Percentiles rank a stretch among this genome's conserved stretches.
These are phyloP conservation scores for Tetrahymena borealis DNA, from an alignment of 73 alveolate species.

Conservation along the genomic window DNA sequence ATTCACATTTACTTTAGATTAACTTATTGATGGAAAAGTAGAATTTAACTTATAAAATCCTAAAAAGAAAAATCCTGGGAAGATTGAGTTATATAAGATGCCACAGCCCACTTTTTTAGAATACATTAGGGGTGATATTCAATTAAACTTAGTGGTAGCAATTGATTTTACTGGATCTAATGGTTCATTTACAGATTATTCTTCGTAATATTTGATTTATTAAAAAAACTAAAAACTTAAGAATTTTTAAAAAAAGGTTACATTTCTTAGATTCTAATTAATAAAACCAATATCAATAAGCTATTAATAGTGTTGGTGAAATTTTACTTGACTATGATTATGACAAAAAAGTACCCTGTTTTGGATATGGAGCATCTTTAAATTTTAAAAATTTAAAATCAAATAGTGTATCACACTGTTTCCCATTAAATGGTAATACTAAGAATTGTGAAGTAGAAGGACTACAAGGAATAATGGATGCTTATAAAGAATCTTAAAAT, in stretches of 20 bases:
- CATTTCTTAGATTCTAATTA: constrained; percentile 50
- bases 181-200: constrained; percentile 45
- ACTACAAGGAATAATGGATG: constrained; percentile 58
- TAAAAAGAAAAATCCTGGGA: constrained; percentile 42
- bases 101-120: constrained; percentile 58
- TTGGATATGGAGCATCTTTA: constrained; percentile 89
- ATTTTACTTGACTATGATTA: constrained; percentile 81
- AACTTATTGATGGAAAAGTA: background rate
- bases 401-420: constrained; percentile 57
- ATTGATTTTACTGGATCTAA: constrained; percentile 89
- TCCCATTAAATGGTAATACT: constrained; percentile 72
- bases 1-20: background rate
- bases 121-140: constrained; percentile 76
- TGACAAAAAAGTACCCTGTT: constrained; percentile 83
- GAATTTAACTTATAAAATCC: constrained; percentile 25
- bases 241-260: constrained; percentile 28
- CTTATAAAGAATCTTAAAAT: constrained; percentile 54
- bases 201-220: background rate
- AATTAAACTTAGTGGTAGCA: constrained; percentile 67
- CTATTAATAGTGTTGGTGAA: constrained; percentile 68
- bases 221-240: too few species aligned
- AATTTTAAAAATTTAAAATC: constrained; percentile 18
- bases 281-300: constrained; percentile 68
- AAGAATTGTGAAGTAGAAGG: constrained; percentile 66
- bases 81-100: constrained; percentile 1